Evolutionary conservation across 306 rosid species (phyloP), one percentile per base, ranked within the genome.

Genomic region (Glycine latifolia): DNA sequence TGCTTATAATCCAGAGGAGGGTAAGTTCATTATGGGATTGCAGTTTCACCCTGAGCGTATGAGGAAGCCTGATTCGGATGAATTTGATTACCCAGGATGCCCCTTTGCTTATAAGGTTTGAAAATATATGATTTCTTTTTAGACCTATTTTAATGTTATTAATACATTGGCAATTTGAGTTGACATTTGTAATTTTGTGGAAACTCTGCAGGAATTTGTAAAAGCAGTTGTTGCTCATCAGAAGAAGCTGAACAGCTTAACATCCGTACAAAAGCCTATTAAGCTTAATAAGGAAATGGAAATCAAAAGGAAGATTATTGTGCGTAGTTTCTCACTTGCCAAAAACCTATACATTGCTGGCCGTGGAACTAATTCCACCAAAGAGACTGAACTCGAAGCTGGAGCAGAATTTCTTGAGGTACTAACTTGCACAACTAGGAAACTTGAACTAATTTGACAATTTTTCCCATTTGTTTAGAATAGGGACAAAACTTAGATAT

Each of bases 11-110:
- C 97, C 97, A 1, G 93, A 91, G 48, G 97, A 91, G 82, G 97
- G 98, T 1, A 95, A 95, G 86, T 95, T 95, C 31, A 93, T 95
- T 3, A 95, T 95, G 99, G 97, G 97, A 2, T 91, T 95, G 67
- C 99, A 95, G 48, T 95, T 95, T 85, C 97, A 95, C 63, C 99
- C 99, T 1, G 99, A 95, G 53, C 76, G 97, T 68, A 95, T 95
- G 99, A 88, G 97, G 68, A 82, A 50, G 52, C 60, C 79, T 4
- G 92, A 93, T 81, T 91, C 99, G 1, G 97, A 95, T 0, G 90
- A 95, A 55, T 95, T 93, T 84, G 97, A 95, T 85, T 95, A 95
- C 58, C 93, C 93, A 0, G 97, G 97, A 59, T 92, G 99, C 78
- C 94, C 99, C 0, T 89, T 82, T 71, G 97, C 97, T 71, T 95